A percentile compares a stretch with the other conserved stretches of the same genome.
phyloP scores from a whole-genome alignment of 495 filamentous ascomycete species.

The Ascodesmis nigricans region DNA sequence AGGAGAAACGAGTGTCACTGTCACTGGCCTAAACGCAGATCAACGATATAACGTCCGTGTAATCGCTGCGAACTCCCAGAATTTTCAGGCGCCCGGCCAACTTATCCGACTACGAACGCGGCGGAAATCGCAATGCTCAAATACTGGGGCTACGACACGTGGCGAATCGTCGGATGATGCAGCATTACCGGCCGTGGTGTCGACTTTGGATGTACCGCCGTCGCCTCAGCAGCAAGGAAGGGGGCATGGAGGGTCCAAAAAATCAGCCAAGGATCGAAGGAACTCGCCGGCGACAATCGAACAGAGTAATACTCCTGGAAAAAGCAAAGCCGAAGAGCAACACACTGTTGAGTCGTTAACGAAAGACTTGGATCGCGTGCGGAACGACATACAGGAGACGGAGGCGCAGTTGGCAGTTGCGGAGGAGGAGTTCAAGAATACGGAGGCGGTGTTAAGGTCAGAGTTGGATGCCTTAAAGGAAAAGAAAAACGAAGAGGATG shows the following conservation, averaged over 20 bases:
- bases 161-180: constrained; percentile 23
- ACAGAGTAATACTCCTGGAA: constrained; percentile 24
- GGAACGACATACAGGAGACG: constrained; percentile 44
- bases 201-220: constrained; percentile 7
- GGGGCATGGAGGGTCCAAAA: constrained; percentile 7
- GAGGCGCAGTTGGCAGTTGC: constrained; percentile 35
- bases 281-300: constrained; percentile 39
- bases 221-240: constrained; percentile 11
- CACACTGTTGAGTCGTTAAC: constrained; percentile 37
- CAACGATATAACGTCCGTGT: constrained; percentile 84
- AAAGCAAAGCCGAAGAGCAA: constrained; percentile 15
- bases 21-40: constrained; percentile 61
- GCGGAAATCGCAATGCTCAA: constrained; percentile 8
- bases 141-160: too few species aligned
- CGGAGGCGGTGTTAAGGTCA: constrained; percentile 34
- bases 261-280: constrained; percentile 33
- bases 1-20: constrained; percentile 71
- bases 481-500: constrained; percentile 45
- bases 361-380: constrained; percentile 45
- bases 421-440: constrained; percentile 49
- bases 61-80: constrained; percentile 65
- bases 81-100: constrained; percentile 73
- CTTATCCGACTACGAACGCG: constrained; percentile 54
- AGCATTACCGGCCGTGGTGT: constrained; percentile 12
- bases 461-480: constrained; percentile 60